These are phyloP conservation scores for Phoma sp. DNA, from an alignment of 2,329 filamentous ascomycete genomes.

Conservation along the genomic window DNA sequence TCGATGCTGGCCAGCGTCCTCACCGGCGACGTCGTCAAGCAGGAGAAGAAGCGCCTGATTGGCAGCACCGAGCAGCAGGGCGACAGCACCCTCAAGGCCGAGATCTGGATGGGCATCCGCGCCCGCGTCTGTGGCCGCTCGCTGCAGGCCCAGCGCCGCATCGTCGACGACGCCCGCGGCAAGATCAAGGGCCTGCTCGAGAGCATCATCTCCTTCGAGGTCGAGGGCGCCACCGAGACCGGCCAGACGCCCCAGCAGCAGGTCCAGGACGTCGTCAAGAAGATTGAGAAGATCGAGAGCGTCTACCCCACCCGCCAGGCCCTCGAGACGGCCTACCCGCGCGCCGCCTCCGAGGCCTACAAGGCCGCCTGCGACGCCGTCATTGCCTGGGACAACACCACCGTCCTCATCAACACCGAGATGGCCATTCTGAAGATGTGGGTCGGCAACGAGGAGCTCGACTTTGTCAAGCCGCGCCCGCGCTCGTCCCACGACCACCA, in stretches of 20 bases:
- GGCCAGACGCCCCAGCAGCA: constrained; percentile 88
- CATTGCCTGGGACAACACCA: constrained; percentile 96
- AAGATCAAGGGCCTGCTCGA: constrained; percentile 79
- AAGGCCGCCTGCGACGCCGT: constrained; percentile 86
- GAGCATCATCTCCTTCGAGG: constrained; percentile 89
- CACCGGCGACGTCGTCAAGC: constrained; percentile 94
- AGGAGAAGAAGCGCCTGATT: constrained; percentile 95
- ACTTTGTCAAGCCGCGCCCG: constrained; percentile 80
- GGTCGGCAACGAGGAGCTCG: constrained; percentile 95
- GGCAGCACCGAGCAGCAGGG: constrained; percentile 79
- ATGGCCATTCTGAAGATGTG: constrained; percentile 89
- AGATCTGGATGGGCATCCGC: constrained; percentile 87
- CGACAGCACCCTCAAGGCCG: constrained; percentile 70
- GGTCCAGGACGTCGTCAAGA: constrained; percentile 85
- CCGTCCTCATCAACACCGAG: constrained; percentile 93
- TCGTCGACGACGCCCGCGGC: constrained; percentile 84
- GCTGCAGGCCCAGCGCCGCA: constrained; percentile 80
- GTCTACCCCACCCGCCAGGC: constrained; percentile 83
- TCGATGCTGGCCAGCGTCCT: constrained; percentile 96
- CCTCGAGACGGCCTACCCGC: constrained; percentile 76
- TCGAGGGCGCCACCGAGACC: constrained; percentile 90
- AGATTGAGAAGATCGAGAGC: constrained; percentile 87
- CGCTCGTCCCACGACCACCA: constrained; percentile 74
- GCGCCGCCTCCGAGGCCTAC: constrained; percentile 79
- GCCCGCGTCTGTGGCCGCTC: constrained; percentile 85